These are phyloP conservation scores for Didymella pinodella DNA, from an alignment of 2,329 filamentous ascomycete species.

Conservation along the genomic window DNA sequence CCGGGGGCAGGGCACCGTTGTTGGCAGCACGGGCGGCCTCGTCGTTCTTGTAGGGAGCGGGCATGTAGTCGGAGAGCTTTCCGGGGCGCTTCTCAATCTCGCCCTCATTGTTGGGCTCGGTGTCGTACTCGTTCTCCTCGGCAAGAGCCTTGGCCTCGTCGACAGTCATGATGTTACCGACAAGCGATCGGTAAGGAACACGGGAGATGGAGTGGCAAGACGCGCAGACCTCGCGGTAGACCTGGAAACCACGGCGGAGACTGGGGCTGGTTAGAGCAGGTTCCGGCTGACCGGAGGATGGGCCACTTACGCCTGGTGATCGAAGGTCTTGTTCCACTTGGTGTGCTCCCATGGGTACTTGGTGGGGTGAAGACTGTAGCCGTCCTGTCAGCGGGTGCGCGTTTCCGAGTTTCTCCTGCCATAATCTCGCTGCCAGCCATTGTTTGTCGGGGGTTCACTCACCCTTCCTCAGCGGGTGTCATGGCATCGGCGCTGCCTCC, in stretches of 20 bases:
- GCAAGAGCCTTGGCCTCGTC: conserved; percentile 97
- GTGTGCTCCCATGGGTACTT: conserved; percentile 95
- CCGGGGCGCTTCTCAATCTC: conserved; percentile 98
- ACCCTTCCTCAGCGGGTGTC: conserved; percentile 98
- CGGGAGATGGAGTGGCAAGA: conserved; percentile 96
- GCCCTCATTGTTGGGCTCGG: conserved; percentile 96
- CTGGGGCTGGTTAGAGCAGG: conserved; percentile 56
- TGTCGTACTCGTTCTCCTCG: conserved; percentile 98
- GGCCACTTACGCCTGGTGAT: conserved; percentile 86
- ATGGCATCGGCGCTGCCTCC: conserved; percentile 86
- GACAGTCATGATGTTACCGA: conserved; percentile 91
- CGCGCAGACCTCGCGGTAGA: conserved; percentile 98
- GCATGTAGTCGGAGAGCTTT: conserved; percentile 98
- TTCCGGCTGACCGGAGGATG: conserved; percentile 3
- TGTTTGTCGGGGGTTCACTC: conserved; percentile 60
- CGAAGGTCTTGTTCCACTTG: conserved; percentile 93
- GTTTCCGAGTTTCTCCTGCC: conserved; percentile 27
- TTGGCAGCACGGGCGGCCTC: conserved; percentile 97
- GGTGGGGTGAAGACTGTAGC: conserved; percentile 82
- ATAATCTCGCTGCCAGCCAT: conserved; percentile 33
- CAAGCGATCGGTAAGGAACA: conserved; percentile 90
- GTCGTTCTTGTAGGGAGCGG: conserved; percentile 96
- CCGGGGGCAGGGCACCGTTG: conserved; percentile 95
- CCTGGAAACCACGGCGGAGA: conserved; percentile 98
- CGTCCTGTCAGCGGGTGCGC: conserved; percentile 38